Conservation (phyloP, 495 filamentous ascomycete species). For the Xylaria castorea region DNA sequence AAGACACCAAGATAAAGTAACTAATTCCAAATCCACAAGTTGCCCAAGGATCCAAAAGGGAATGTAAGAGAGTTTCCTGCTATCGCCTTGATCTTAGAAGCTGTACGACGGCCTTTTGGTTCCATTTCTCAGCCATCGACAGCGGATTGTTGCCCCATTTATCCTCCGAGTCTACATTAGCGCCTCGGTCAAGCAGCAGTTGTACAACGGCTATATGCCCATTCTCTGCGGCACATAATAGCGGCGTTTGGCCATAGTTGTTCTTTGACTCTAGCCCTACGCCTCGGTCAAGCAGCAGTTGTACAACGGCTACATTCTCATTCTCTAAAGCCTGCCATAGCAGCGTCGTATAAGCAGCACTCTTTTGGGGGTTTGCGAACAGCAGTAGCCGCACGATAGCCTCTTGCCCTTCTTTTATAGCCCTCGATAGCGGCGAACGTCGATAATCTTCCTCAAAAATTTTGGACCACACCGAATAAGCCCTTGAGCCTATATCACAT, state of each 20-base stretch:
- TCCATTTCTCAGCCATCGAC: too few relatives aligned
- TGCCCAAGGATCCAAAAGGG: too few relatives aligned
- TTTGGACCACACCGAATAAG: background rate
- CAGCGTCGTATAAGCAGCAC: too few relatives aligned
- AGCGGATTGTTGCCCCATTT: too few relatives aligned
- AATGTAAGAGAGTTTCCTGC: too few relatives aligned
- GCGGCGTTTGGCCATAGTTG: background rate
- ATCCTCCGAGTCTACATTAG: too few relatives aligned
- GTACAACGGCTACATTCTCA: background rate
- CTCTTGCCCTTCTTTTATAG: background rate
- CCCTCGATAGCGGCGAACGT: background rate
- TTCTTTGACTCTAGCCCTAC: background rate
- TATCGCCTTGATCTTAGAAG: too few relatives aligned
- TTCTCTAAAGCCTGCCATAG: background rate
- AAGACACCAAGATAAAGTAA: too few relatives aligned
- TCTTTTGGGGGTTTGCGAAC: too few relatives aligned
- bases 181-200: background rate
- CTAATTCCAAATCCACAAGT: too few relatives aligned
- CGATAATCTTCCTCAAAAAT: background rate
- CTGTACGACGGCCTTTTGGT: too few relatives aligned
- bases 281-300: background rate
- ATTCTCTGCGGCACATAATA: background rate
- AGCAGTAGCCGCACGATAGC: background rate
- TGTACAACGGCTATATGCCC: background rate
- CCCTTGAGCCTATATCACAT: background rate